Base-by-base conservation (phyloP, 495 filamentous ascomycete species). In the Annulohypoxylon nitens region DNA sequence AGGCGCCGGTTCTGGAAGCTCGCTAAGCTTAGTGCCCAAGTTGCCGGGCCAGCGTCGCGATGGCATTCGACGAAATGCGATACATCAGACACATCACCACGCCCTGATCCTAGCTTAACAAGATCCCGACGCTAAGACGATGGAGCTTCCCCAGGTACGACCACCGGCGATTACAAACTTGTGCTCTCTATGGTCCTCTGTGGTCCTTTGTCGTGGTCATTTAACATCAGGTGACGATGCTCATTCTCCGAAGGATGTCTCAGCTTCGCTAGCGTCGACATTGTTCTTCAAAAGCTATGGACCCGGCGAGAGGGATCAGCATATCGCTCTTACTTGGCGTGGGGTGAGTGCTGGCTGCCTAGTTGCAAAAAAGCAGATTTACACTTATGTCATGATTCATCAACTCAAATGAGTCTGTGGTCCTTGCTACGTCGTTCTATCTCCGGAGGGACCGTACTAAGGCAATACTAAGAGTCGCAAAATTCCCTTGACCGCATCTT, bases 41-140 rank as follows among this genome's bases (percentile, higher is more conserved):
- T 74, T 74, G 66, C 71, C 50, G 65, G 71, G 71, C 71, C 65
- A 73, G 64, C 70, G 61, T 51, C 33, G 41, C 34, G 61, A 55
- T 63, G 57, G 65, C 63, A 39, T 67, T 39, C 11, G 36, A 39
- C 11, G 36, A 50, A 63, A 72, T 54, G 41, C 48, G 48, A 51
- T 9, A 47, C 18, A 47, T 47, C 18, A n/a, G 43, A 51, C 23
- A 51, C 23, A 62, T 48, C 47, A 25, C 47, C 26, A 61, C 26
- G 34, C 26, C 26, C 33, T 60, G 39, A 73, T 68, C 59, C 64
- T 39, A 33, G 70, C 16, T 60, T 53, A 1, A 11, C 36, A 23
- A 45, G 60, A 68, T 60, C 25, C 60, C 47, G 64, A 64, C 45
- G 64, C 48, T 39, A 68, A 54, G 30, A 64, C 26, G 57, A 45